Conservation (phyloP, 352 stramenopile species). For the Pythium rhizo-oryzae region DNA sequence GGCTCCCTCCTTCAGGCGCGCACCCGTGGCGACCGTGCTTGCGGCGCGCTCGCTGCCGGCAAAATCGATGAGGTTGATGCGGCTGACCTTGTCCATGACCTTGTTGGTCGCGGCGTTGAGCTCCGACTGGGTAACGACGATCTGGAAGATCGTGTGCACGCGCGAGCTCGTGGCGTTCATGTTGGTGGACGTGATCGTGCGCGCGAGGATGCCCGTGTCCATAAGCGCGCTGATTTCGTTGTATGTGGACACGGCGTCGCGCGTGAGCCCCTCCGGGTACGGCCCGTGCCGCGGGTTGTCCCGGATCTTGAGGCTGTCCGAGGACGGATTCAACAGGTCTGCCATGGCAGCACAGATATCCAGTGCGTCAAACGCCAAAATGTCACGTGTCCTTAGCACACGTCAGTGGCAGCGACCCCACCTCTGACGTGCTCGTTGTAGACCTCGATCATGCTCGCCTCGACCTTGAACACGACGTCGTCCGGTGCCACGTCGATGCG, state of each 20-base stretch:
- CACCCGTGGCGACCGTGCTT: constrained; percentile 89
- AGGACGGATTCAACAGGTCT: constrained; percentile 86
- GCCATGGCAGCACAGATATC: neutral
- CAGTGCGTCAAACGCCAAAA: neutral
- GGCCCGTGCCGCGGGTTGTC: constrained; percentile 85
- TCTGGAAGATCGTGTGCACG: constrained; percentile 86
- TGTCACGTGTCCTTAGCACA: neutral
- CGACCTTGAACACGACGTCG: constrained; percentile 77
- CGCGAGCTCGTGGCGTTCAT: constrained; percentile 88
- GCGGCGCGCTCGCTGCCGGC: constrained; percentile 88
- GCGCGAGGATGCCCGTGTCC: constrained; percentile 80
- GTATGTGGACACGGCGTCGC: constrained; percentile 80
- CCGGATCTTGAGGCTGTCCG: constrained; percentile 88
- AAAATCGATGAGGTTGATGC: constrained; percentile 93
- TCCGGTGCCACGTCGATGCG: constrained; percentile 58
- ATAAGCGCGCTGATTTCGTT: constrained; percentile 84
- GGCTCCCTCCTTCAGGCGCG: constrained; percentile 91
- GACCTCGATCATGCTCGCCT: constrained; percentile 91
- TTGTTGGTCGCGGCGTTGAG: constrained; percentile 72
- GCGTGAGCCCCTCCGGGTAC: constrained; percentile 82
- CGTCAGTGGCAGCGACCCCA: constrained; percentile 21
- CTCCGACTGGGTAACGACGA: constrained; percentile 82
- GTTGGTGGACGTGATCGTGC: constrained; percentile 85
- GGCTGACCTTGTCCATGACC: constrained; percentile 82
- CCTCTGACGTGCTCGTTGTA: constrained; percentile 90